Evolutionary conservation across 2,329 filamentous ascomycete genomes (phyloP).

Genomic region (Penicillium rolfsii): DNA sequence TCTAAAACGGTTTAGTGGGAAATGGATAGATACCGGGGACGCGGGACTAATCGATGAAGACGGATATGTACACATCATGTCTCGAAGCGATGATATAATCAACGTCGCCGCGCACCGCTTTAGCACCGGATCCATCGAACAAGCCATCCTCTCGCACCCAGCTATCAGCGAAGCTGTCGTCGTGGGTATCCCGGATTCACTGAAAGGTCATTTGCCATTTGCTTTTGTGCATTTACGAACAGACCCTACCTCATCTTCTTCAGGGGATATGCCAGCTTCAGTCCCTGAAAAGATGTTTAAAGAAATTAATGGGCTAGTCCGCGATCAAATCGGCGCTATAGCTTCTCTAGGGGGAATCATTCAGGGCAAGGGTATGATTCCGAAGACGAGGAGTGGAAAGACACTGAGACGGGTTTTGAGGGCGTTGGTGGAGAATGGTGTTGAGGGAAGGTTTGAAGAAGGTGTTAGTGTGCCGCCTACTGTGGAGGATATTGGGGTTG

Average conservation of each 20-base stretch:
- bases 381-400: constrained; percentile 91
- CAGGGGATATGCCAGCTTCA: constrained; percentile 35
- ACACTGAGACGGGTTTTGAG: constrained; percentile 79
- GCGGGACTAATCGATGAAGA: constrained; percentile 82
- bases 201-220: constrained; percentile 91
- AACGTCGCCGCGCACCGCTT: constrained; percentile 94
- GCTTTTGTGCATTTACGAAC: constrained; percentile 73
- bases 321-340: constrained; percentile 83
- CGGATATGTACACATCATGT: constrained; percentile 66
- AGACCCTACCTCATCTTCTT: constrained; percentile 37
- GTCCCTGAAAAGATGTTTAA: constrained; percentile 50
- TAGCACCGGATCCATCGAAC: constrained; percentile 86
- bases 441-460: constrained; percentile 71
- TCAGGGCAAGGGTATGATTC: constrained; percentile 82
- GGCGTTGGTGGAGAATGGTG: constrained; percentile 81
- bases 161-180: constrained; percentile 82
- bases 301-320: constrained; percentile 59
- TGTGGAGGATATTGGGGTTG: constrained; percentile 76
- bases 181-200: constrained; percentile 77
- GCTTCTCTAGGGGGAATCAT: constrained; percentile 84
- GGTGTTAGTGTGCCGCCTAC: constrained; percentile 77
- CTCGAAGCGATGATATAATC: constrained; percentile 79
- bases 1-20: constrained; percentile 75
- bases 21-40: constrained; percentile 90
- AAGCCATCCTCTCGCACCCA: constrained; percentile 82